Conservation (phyloP, 2,329 filamentous ascomycete genomes). For the Sphaerulina musiva region DNA sequence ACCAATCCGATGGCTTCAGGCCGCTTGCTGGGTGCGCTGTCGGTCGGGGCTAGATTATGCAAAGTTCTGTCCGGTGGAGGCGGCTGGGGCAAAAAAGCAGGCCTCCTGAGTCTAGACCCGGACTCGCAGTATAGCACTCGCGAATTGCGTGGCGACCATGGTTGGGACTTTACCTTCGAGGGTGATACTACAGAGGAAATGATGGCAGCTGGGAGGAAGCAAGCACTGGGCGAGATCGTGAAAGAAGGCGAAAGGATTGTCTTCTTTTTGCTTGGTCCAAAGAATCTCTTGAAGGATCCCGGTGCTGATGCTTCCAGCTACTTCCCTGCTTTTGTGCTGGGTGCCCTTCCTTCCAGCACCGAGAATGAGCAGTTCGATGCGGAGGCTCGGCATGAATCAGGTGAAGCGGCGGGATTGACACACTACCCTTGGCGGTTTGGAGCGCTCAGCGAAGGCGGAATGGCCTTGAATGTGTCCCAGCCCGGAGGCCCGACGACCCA, state of each 20-base stretch:
- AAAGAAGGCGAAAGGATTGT: conserved; percentile 59
- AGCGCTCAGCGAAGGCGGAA: conserved; percentile 54
- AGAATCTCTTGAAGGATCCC: background rate
- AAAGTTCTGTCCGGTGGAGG: conserved; percentile 68
- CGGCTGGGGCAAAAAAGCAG: conserved; percentile 76
- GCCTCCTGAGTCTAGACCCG: conserved; percentile 71
- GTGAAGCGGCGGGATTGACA: background rate
- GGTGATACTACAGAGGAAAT: conserved; percentile 31
- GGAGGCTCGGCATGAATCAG: background rate
- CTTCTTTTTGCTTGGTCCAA: conserved; percentile 49
- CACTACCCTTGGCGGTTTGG: conserved; percentile 48
- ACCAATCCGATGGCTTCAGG: background rate
- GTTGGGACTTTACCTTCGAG: conserved; percentile 45
- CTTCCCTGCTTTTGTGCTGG: conserved; percentile 29
- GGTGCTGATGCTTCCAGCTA: background rate
- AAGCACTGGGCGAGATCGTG: conserved; percentile 51
- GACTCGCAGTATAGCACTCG: conserved; percentile 49
- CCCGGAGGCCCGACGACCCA: conserved; percentile 11
- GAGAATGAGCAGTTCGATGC: conserved; percentile 27
- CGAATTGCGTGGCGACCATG: conserved; percentile 50
- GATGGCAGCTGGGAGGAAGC: conserved; percentile 31
- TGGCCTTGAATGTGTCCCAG: conserved; percentile 42
- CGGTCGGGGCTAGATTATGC: conserved; percentile 38
- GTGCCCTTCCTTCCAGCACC: conserved; percentile 41
- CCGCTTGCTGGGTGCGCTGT: background rate